Evolutionary conservation across 2,329 filamentous ascomycete species (phyloP).

Genomic region (Acephala macrosclerotiorum): DNA sequence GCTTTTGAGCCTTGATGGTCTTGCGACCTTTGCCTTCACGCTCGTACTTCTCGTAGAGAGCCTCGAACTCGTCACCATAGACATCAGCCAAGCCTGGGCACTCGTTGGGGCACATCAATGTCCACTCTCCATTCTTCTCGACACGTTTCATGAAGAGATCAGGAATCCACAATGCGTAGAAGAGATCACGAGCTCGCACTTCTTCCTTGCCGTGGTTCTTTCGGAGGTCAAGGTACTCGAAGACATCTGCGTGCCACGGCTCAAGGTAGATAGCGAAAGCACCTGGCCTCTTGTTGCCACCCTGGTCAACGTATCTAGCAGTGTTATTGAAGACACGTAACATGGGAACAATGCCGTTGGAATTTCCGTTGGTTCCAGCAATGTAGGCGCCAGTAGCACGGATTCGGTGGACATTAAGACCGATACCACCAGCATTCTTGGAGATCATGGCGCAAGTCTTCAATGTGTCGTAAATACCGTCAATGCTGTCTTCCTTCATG

Average conservation of each 20-base stretch:
- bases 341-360: slow-evolving; percentile 97
- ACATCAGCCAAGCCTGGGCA: slow-evolving; percentile 94
- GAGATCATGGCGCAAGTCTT: slow-evolving; percentile 99
- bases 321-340: slow-evolving; percentile 99
- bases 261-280: slow-evolving; percentile 99
- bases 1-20: slow-evolving; percentile 96
- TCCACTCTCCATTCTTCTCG: slow-evolving; percentile 96
- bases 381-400: slow-evolving; percentile 98
- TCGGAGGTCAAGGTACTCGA: slow-evolving; percentile 94
- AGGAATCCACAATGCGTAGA: slow-evolving; percentile 97
- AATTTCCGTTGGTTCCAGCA: slow-evolving; percentile 96
- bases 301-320: slow-evolving; percentile 97
- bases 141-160: slow-evolving; percentile 99
- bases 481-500: slow-evolving; percentile 99
- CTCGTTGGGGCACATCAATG: slow-evolving; percentile 97
- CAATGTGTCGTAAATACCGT: slow-evolving; percentile 98
- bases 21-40: slow-evolving; percentile 84
- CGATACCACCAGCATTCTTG: slow-evolving; percentile 98
- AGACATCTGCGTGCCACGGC: slow-evolving; percentile 98
- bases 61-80: slow-evolving; percentile 97
- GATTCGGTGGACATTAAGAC: slow-evolving; percentile 95
- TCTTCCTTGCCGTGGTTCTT: slow-evolving; percentile 99
- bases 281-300: slow-evolving; percentile 98
- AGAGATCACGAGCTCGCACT: slow-evolving; percentile 93
- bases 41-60: slow-evolving; percentile 93